Evolutionary conservation across 2,329 filamentous ascomycete genomes (phyloP), one percentile per base, ranked within the genome.

Genomic region (Paecilomyces variotii): DNA sequence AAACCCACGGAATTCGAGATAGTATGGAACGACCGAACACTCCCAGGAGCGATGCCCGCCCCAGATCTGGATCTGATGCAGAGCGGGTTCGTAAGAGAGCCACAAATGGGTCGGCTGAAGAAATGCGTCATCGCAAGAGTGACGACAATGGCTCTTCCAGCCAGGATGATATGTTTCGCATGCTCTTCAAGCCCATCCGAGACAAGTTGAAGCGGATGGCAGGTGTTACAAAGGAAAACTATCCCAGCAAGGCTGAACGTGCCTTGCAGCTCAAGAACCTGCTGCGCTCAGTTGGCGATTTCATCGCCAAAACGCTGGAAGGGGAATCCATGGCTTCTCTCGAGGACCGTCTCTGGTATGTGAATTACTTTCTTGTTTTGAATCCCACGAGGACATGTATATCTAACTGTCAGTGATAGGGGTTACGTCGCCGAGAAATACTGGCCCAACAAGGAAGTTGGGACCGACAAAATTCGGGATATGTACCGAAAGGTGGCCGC

Each of bases 131-230:
- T 14, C 69, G 71, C 51, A 72, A 72, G 49, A 69, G 64, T 54
- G 71, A 72, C 59, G 72, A 78, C 34, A 72, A 74, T 58, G 74
- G 73, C 26, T 63, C 66, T 56, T 62, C 60, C 61, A 61, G 57
- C 57, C 69, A 70, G 45, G 66, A 76, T 61, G 72, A 75, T 45
- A 76, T 79, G 65, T 68, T 76, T 56, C 72, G 71, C 54, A 67
- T 73, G 61, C 70, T 80, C 60, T 80, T 80, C 67, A 76, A 74
- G 57, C 78, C 78, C 11, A 78, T 80, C 39, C 71, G 72, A 50
- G 73, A 75, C 39, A 71, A 75, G 55, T 66, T 79, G 25, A 74
- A 70, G 59, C 71, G 72, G 56, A 76, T 79, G n/a, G 73, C 76
- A 26, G 69, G 68, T 32, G 75, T 78, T 50, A 80, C 76, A 1